A percentile compares a stretch with the other conserved stretches of the same genome.
Conservation (phyloP, 345 rosid species). For the Salix udensis region DNA sequence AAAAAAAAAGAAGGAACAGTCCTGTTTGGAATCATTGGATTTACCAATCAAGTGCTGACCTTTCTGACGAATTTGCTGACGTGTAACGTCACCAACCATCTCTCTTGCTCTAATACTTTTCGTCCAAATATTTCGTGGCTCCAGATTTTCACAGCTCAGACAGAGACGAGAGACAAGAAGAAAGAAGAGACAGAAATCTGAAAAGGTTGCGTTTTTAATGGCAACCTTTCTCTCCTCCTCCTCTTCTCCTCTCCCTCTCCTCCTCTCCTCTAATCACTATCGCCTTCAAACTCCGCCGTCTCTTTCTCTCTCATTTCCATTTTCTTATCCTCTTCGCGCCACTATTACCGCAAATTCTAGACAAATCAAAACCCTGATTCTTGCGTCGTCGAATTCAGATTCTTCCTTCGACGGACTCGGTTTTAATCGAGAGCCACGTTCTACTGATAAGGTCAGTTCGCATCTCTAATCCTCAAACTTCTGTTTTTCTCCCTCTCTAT, state of each 20-base stretch:
- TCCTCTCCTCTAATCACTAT: neutral
- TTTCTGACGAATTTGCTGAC: neutral
- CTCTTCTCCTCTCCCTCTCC: neutral
- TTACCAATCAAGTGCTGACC: neutral
- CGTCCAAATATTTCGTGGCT: neutral
- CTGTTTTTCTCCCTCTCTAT: neutral
- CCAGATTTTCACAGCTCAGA: neutral
- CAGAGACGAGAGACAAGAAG: slow-evolving; percentile 1
- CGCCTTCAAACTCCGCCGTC: neutral
- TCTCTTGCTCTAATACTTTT: neutral
- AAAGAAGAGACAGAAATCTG: neutral
- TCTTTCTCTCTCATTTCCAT: neutral
- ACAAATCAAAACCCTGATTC: slow-evolving; percentile 24
- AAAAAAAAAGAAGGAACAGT: neutral
- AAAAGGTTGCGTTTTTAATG: slow-evolving; percentile 7
- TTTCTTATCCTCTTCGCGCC: slow-evolving; percentile 2
- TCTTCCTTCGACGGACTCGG: slow-evolving; percentile 49
- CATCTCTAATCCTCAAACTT: neutral
- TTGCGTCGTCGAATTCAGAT: slow-evolving; percentile 35
- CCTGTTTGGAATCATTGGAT: neutral
- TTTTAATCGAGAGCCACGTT: slow-evolving; percentile 25
- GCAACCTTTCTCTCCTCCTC: slow-evolving; percentile 11
- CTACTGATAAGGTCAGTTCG: slow-evolving; percentile 43
- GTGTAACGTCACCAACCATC: neutral
- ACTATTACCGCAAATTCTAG: slow-evolving; percentile 16